Evolutionary conservation across 1,139 yeast genomes (phyloP).

Genomic region (Suzukiozyma palmioleophila): DNA sequence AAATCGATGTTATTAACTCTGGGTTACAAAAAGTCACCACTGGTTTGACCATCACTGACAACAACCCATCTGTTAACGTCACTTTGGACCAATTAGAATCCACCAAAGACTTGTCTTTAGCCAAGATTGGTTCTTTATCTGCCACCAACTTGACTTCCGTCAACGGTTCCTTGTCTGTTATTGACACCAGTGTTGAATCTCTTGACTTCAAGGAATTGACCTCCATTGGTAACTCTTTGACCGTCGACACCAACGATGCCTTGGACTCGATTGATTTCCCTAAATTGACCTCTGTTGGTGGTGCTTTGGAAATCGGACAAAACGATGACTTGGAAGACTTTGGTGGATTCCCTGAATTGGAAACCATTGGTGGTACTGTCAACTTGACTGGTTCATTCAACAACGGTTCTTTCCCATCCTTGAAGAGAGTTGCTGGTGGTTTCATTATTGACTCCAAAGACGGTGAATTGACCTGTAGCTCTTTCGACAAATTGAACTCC

Average conservation of each 20-base stretch:
- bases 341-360: slow-evolving; percentile 69
- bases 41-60: slow-evolving; percentile 74
- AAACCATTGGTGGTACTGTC: slow-evolving; percentile 84
- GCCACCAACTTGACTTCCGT: slow-evolving; percentile 65
- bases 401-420: slow-evolving; percentile 68
- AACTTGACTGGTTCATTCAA: slow-evolving; percentile 74
- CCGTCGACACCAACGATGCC: slow-evolving; percentile 68
- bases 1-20: slow-evolving; percentile 63
- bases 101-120: slow-evolving; percentile 85
- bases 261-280: slow-evolving; percentile 70
- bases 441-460: slow-evolving; percentile 69
- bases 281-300: slow-evolving; percentile 66
- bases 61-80: slow-evolving; percentile 72
- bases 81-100: slow-evolving; percentile 63
- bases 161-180: slow-evolving; percentile 77
- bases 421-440: slow-evolving; percentile 86
- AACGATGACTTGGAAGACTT: slow-evolving; percentile 66
- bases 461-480: slow-evolving; percentile 76
- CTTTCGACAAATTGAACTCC: slow-evolving; percentile 62
- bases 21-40: slow-evolving; percentile 72
- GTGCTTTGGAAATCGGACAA: slow-evolving; percentile 85
- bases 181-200: slow-evolving; percentile 56
- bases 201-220: slow-evolving; percentile 55
- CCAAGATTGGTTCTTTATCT: slow-evolving; percentile 69
- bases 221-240: slow-evolving; percentile 74